phyloP scores from a whole-genome alignment of 164 flowering plant genomes.

The Stephania japonica region DNA sequence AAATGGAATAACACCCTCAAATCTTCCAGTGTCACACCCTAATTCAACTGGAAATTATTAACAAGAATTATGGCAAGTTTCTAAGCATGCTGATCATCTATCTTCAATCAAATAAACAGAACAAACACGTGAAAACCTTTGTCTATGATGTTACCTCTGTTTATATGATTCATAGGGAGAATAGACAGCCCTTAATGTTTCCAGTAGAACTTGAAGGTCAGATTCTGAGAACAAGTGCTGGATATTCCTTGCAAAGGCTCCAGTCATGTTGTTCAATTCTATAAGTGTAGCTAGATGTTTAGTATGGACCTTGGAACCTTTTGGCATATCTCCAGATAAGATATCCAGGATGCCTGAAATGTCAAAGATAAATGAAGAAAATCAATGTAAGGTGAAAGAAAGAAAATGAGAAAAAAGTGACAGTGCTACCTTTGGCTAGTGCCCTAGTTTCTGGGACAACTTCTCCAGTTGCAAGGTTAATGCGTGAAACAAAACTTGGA shows the following conservation, averaged over 20 bases:
- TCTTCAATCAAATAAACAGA: not conserved
- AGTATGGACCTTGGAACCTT: constrained; percentile 74
- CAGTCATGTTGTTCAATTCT: constrained; percentile 84
- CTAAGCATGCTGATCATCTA: not conserved
- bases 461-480: constrained; percentile 88
- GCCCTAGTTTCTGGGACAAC: constrained; percentile 91
- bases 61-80: not conserved
- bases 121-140: not conserved
- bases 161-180: constrained; percentile 82
- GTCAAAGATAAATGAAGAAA: constrained; percentile 9
- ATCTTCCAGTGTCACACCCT: no score
- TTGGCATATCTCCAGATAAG: constrained; percentile 81
- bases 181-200: constrained; percentile 73
- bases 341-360: constrained; percentile 80
- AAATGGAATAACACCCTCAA: no score
- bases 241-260: constrained; percentile 81
- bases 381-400: constrained; percentile 4
- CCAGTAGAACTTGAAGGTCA: constrained; percentile 51
- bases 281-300: constrained; percentile 89
- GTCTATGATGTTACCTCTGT: constrained; percentile 48
- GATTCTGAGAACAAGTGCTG: constrained; percentile 92
- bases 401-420: constrained; percentile 1
- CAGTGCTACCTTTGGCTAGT: constrained; percentile 63
- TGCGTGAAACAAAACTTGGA: constrained; percentile 73
- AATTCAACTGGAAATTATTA: no score